Conservation (phyloP, 2,329 filamentous ascomycete genomes). For the Periconia sp. region DNA sequence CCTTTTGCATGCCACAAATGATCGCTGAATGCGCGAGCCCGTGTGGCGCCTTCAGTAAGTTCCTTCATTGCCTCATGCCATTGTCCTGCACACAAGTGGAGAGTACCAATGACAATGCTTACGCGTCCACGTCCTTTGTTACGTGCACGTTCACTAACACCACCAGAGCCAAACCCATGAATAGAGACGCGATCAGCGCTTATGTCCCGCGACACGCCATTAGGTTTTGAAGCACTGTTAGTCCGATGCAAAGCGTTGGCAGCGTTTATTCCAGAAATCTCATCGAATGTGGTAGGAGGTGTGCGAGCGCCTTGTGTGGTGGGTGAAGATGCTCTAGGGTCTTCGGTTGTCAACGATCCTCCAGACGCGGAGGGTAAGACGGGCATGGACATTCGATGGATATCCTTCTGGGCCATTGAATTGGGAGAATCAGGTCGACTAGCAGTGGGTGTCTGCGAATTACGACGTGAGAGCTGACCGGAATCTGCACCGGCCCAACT, state of each 20-base stretch:
- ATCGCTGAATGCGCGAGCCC: conserved; percentile 81
- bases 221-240: conserved; percentile 30
- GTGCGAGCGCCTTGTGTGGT: conserved; percentile 34
- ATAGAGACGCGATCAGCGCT: conserved; percentile 67
- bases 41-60: conserved; percentile 77
- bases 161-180: conserved; percentile 68
- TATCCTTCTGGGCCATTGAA: conserved; percentile 60
- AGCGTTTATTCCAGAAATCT: conserved; percentile 43
- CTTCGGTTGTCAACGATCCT: conserved; percentile 27
- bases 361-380: conserved; percentile 55
- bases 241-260: conserved; percentile 51
- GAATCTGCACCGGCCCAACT: conserved; percentile 38
- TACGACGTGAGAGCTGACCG: conserved; percentile 32
- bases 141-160: conserved; percentile 76
- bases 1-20: conserved; percentile 98
- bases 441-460: conserved; percentile 34
- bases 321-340: conserved; percentile 33
- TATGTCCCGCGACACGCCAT: conserved; percentile 59
- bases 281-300: conserved; percentile 58
- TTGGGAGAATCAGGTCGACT: conserved; percentile 40
- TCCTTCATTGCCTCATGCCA: conserved; percentile 90
- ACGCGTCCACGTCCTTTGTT: conserved; percentile 82
- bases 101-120: conserved; percentile 78
- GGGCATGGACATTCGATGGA: conserved; percentile 83
- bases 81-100: conserved; percentile 87